These are phyloP conservation scores for Retiboletus flavoniger DNA, from an alignment of 1,284 basidiomycete genomes.

Conservation along the genomic window DNA sequence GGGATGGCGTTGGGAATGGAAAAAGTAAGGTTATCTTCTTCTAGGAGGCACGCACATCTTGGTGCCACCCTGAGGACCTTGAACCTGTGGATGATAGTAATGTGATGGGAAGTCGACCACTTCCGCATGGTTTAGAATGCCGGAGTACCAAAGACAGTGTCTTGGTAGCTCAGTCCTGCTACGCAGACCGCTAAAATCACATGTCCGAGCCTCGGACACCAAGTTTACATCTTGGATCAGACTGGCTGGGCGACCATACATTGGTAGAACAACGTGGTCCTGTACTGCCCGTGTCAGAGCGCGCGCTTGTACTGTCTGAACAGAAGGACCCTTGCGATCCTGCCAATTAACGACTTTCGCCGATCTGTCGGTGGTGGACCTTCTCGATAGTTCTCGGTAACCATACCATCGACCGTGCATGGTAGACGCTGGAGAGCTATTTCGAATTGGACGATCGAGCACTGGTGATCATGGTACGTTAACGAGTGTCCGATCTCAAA, in stretches of 20 bases:
- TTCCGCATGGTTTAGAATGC: background rate
- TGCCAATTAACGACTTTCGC: background rate
- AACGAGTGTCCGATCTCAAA: too few species aligned
- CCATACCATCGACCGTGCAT: conserved; percentile 7
- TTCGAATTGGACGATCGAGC: background rate
- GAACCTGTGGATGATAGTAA: background rate
- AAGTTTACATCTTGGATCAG: background rate
- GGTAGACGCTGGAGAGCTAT: background rate
- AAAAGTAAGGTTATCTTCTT: background rate
- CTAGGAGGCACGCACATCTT: background rate
- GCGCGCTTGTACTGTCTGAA: background rate
- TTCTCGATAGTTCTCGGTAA: conserved; percentile 5
- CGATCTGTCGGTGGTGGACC: conserved; percentile 8
- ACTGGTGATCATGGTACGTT: background rate
- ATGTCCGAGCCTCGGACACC: background rate
- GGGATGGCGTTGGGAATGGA: background rate
- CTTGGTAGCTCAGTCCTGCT: background rate
- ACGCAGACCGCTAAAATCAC: background rate
- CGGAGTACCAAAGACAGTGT: background rate
- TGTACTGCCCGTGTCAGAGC: conserved; percentile 6
- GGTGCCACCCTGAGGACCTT: conserved; percentile 1
- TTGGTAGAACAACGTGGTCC: conserved; percentile 6
- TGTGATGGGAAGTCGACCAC: background rate
- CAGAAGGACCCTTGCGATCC: background rate
- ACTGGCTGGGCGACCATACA: background rate